phyloP scores from a whole-genome alignment of 2,329 filamentous ascomycete species.

The Diaporthe eres region DNA sequence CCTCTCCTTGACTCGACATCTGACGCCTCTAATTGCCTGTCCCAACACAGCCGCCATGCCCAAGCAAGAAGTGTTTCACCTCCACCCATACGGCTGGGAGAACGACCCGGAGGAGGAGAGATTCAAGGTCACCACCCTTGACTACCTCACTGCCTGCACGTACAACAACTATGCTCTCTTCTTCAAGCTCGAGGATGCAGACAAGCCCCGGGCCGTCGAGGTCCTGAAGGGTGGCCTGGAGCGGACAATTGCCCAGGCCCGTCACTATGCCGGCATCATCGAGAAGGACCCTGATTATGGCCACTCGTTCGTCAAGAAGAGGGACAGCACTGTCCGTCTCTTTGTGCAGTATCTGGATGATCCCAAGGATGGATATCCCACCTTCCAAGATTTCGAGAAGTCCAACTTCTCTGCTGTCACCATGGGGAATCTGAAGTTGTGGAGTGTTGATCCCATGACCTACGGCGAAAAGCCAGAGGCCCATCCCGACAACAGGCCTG shows the following conservation, averaged over 20 bases:
- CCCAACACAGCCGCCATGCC: constrained; percentile 35
- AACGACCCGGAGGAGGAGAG: constrained; percentile 54
- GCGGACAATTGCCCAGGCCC: constrained; percentile 41
- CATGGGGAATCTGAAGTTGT: constrained; percentile 52
- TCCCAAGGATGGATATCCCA: constrained; percentile 52
- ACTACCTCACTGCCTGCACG: constrained; percentile 51
- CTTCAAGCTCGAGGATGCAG: constrained; percentile 52
- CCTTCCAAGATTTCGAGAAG: constrained; percentile 55
- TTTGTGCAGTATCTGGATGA: constrained; percentile 55
- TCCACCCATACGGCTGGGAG: constrained; percentile 55
- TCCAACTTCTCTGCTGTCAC: constrained; percentile 51
- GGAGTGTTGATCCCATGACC: constrained; percentile 55
- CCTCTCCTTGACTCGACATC: not conserved
- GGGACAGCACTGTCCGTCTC: constrained; percentile 50
- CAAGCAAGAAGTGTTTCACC: constrained; percentile 46
- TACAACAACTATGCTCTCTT: constrained; percentile 58
- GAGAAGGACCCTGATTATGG: constrained; percentile 54
- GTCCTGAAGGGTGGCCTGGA: constrained; percentile 50
- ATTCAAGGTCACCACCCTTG: constrained; percentile 54
- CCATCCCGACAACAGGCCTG: constrained; percentile 51
- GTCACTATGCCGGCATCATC: constrained; percentile 56
- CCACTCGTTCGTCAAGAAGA: constrained; percentile 51
- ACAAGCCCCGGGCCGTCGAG: constrained; percentile 45
- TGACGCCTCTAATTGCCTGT: not conserved
- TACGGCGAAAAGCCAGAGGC: constrained; percentile 57